Conservation (phyloP, 1,284 basidiomycete species). For the Ceratobasidium sp. region DNA sequence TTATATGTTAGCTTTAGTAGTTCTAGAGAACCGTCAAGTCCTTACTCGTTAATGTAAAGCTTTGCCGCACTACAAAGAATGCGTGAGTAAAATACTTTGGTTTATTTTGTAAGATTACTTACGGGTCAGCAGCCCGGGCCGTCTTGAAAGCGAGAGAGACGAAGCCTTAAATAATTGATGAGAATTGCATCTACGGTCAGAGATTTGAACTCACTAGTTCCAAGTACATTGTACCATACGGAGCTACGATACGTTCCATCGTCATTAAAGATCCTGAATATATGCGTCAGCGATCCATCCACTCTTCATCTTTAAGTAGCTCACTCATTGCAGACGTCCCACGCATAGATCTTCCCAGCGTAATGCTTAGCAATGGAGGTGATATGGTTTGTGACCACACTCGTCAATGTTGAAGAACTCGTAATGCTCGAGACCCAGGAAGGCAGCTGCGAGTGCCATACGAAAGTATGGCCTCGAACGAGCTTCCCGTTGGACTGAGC, state of each 20-base stretch:
- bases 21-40: too few species aligned
- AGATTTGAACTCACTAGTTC: constrained; percentile 41
- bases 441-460: constrained; percentile 67
- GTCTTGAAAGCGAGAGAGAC: constrained; percentile 28
- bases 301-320: background rate
- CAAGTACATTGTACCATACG: constrained; percentile 58
- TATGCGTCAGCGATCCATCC: constrained; percentile 54
- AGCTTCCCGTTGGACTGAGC: constrained; percentile 35
- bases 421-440: constrained; percentile 59
- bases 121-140: constrained; percentile 21
- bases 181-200: background rate
- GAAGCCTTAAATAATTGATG: background rate
- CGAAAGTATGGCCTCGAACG: constrained; percentile 50
- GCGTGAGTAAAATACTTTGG: background rate
- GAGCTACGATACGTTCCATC: constrained; percentile 60
- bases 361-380: constrained; percentile 60
- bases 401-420: constrained; percentile 47
- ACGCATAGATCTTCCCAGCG: constrained; percentile 62
- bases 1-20: too few species aligned
- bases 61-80: background rate
- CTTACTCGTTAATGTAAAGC: constrained; percentile 25
- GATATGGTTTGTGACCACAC: constrained; percentile 62
- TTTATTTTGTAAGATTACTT: background rate
- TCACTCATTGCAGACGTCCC: constrained; percentile 60
- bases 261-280: constrained; percentile 57